phyloP scores from a whole-genome alignment of 108 stramenopile species.

The Stephanodiscus minutulus region DNA sequence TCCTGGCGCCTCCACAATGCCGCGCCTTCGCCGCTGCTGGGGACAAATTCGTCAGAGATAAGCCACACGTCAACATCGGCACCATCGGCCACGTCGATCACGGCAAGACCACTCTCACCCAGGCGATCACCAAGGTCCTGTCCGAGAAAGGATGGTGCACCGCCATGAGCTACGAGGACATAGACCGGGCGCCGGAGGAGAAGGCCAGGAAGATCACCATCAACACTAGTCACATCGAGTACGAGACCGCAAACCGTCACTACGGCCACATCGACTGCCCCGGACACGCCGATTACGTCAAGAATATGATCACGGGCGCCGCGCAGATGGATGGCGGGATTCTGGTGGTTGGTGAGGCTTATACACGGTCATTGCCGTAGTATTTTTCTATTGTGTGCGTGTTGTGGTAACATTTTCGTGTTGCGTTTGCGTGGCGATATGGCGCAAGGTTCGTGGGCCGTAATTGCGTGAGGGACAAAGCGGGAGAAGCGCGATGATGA shows the following conservation, averaged over 20 bases:
- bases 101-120: slow-evolving; percentile 99
- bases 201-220: slow-evolving; percentile 96
- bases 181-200: slow-evolving; percentile 98
- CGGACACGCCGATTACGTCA: slow-evolving; percentile 99
- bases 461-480: not conserved
- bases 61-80: slow-evolving; percentile 98
- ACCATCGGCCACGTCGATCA: slow-evolving; percentile 99
- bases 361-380: not conserved
- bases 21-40: slow-evolving; percentile 55
- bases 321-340: slow-evolving; percentile 99
- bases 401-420: not conserved
- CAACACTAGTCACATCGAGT: slow-evolving; percentile 98
- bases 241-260: slow-evolving; percentile 94
- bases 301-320: slow-evolving; percentile 99
- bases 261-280: slow-evolving; percentile 99
- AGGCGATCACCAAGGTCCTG: slow-evolving; percentile 98
- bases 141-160: slow-evolving; percentile 87
- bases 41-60: slow-evolving; percentile 83
- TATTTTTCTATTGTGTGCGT: not conserved
- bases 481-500: slow-evolving; percentile 12
- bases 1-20: not conserved
- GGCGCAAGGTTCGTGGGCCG: not conserved
- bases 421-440: not conserved
- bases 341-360: slow-evolving; percentile 84
- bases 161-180: slow-evolving; percentile 92